phyloP scores from a whole-genome alignment of 768 basidiomycete genomes.

The Psilocybe tampanensis region DNA sequence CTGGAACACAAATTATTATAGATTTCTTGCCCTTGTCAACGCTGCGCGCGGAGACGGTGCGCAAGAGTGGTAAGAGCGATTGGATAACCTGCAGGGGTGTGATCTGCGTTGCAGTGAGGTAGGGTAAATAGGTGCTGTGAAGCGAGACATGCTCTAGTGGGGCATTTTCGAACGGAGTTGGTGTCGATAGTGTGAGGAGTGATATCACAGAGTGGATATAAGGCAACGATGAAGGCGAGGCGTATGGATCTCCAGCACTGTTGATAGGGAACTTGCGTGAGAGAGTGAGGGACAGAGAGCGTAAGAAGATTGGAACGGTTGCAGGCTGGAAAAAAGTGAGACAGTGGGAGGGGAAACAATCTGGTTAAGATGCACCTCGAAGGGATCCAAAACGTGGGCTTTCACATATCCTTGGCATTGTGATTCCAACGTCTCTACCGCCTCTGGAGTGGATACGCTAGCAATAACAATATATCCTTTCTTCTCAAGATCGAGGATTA shows the following conservation, averaged over 20 bases:
- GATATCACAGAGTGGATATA: conserved; percentile 82
- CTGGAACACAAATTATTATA: conserved; percentile 77
- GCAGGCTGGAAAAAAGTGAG: conserved; percentile 51
- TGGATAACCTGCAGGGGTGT: conserved; percentile 79
- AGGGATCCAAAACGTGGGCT: conserved; percentile 80
- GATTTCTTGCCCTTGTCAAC: conserved; percentile 57
- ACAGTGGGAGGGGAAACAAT: background rate
- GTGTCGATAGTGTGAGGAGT: conserved; percentile 58
- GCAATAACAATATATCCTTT: conserved; percentile 84
- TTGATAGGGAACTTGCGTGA: conserved; percentile 83
- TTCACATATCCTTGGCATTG: conserved; percentile 75
- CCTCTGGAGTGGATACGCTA: conserved; percentile 72
- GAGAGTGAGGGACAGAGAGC: conserved; percentile 78
- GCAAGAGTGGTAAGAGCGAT: conserved; percentile 73
- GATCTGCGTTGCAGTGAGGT: conserved; percentile 74
- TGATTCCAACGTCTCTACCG: conserved; percentile 64
- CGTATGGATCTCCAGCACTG: conserved; percentile 79
- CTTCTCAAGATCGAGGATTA: conserved; percentile 74
- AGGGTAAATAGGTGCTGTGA: conserved; percentile 63
- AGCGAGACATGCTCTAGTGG: conserved; percentile 76
- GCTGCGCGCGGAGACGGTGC: conserved; percentile 59
- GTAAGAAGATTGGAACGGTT: conserved; percentile 74
- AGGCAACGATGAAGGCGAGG: conserved; percentile 61
- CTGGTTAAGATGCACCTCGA: conserved; percentile 51
- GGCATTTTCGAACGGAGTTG: conserved; percentile 45